Conservation (phyloP, 108 stramenopile species). For the Parietichytrium sp. region DNA sequence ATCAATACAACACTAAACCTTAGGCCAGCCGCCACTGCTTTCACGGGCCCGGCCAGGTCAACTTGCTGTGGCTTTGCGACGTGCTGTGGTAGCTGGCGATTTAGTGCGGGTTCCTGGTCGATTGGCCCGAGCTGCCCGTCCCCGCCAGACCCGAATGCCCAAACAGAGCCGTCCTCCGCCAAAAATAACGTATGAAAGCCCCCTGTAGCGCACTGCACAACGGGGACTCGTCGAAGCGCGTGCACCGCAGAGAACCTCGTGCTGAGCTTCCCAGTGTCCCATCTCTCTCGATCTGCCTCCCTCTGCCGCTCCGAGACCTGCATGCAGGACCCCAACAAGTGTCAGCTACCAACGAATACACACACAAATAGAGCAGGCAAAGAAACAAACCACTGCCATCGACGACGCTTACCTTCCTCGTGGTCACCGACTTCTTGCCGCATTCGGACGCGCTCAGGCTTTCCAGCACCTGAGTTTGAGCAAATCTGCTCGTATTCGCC, state of each 20-base stretch:
- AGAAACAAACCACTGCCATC: not conserved
- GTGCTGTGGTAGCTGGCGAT: not conserved
- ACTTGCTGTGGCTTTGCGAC: too few relatives aligned
- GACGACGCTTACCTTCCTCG: not conserved
- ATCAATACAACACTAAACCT: not conserved
- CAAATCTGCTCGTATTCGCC: too few relatives aligned
- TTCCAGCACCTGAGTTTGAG: slow-evolving; percentile 11
- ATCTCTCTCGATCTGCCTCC: not conserved
- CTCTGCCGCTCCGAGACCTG: slow-evolving; percentile 15
- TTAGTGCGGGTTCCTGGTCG: not conserved
- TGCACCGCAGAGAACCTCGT: not conserved
- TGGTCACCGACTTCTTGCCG: not conserved
- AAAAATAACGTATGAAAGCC: not conserved
- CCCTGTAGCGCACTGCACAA: not conserved
- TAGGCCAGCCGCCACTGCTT: slow-evolving; percentile 15
- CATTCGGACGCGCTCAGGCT: not conserved
- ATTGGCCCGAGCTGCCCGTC: slow-evolving; percentile 29
- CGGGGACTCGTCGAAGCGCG: not conserved
- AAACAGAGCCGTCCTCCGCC: not conserved
- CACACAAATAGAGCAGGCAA: not conserved
- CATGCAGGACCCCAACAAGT: too few relatives aligned
- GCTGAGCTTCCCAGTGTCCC: not conserved
- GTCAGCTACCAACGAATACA: not conserved
- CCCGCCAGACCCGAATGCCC: not conserved
- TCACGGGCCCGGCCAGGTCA: not conserved